These are phyloP conservation scores for Microsporum audouinii DNA, from an alignment of 2,329 filamentous ascomycete genomes.

Conservation along the genomic window DNA sequence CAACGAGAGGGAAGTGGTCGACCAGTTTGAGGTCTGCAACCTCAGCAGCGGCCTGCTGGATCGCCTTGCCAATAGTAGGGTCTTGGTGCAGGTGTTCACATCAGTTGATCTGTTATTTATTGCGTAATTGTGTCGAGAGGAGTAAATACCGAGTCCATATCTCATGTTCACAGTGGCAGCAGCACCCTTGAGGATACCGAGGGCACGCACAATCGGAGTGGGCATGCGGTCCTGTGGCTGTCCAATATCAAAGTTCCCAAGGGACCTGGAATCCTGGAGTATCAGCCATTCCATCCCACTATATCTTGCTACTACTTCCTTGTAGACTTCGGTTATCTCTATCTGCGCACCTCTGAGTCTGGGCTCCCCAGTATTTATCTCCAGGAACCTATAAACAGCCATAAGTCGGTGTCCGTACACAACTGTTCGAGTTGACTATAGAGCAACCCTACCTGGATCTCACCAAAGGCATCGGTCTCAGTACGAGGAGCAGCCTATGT, in stretches of 20 bases:
- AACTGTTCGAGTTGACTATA: background rate
- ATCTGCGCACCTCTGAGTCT: slow-evolving; percentile 62
- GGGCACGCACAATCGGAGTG: slow-evolving; percentile 77
- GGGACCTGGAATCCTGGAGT: slow-evolving; percentile 43
- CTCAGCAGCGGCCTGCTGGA: slow-evolving; percentile 87
- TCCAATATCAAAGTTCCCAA: slow-evolving; percentile 98
- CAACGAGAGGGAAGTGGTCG: slow-evolving; percentile 95
- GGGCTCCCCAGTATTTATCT: slow-evolving; percentile 97
- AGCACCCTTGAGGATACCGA: slow-evolving; percentile 94
- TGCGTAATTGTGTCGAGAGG: background rate
- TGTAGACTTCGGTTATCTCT: background rate
- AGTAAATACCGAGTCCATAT: slow-evolving; percentile 59
- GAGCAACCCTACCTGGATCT: slow-evolving; percentile 52
- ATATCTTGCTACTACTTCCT: background rate
- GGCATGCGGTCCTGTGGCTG: slow-evolving; percentile 99
- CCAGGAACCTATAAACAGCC: slow-evolving; percentile 49
- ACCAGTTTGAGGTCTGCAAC: slow-evolving; percentile 86
- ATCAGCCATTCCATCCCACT: background rate
- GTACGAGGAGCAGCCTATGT: slow-evolving; percentile 46
- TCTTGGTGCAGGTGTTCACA: slow-evolving; percentile 40
- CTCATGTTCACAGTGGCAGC: slow-evolving; percentile 92
- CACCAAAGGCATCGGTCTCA: slow-evolving; percentile 96
- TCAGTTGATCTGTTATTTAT: background rate
- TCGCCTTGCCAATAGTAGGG: slow-evolving; percentile 79
- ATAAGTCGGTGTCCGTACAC: background rate